Percentiles rank a stretch among this genome's conserved stretches.
These are phyloP conservation scores for Trichoderma erinaceum DNA, from an alignment of 495 filamentous ascomycete species.

Conservation along the genomic window DNA sequence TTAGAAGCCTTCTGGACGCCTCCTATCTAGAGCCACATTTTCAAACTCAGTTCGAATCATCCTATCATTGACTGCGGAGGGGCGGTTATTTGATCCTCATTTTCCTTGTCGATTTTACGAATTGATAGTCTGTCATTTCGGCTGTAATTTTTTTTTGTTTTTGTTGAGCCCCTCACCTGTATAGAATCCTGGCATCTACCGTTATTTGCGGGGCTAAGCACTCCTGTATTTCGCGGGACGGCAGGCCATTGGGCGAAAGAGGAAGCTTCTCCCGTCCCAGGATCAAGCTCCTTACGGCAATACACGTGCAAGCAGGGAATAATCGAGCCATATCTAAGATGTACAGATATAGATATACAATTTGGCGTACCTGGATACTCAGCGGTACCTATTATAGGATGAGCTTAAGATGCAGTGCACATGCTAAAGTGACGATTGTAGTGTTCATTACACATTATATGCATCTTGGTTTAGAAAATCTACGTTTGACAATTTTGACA, in stretches of 20 bases:
- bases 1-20: slow-evolving; percentile 4
- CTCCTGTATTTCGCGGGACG: background rate
- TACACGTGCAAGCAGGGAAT: background rate
- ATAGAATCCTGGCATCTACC: background rate
- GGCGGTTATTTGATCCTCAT: background rate
- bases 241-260: slow-evolving; percentile 1
- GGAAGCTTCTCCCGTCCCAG: background rate
- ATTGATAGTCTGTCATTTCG: background rate
- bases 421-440: too few relatives aligned
- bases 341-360: background rate
- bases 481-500: background rate
- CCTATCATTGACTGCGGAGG: background rate
- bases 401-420: too few relatives aligned
- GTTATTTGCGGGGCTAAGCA: background rate
- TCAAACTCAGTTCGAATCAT: background rate
- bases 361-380: too few relatives aligned
- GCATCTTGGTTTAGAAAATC: too few relatives aligned
- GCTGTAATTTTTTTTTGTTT: background rate
- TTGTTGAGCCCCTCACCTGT: slow-evolving; percentile 8
- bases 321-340: background rate
- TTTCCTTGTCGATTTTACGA: background rate
- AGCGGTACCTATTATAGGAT: too few relatives aligned
- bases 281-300: background rate
- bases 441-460: too few relatives aligned
- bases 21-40: background rate